Percentiles rank a stretch among this genome's conserved stretches.
phyloP scores from a whole-genome alignment of 306 rosid genomes.

The Cyamopsis tetragonoloba region DNA sequence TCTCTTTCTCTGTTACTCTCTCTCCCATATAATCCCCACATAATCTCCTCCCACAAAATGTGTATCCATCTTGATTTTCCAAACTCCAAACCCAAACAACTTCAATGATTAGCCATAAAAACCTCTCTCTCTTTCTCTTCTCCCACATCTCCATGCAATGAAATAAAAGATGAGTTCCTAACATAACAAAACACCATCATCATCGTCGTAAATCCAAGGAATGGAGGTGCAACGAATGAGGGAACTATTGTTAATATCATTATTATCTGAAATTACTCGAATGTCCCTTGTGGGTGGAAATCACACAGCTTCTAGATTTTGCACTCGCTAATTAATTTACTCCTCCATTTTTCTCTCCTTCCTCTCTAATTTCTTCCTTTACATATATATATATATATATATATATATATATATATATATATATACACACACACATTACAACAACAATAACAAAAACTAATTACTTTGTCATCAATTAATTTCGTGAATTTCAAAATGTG shows the following conservation, averaged over 20 bases:
- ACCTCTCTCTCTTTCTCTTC: constrained; percentile 23
- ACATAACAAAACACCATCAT: not conserved
- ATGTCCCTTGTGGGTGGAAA: constrained; percentile 79
- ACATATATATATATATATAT: too few relatives aligned
- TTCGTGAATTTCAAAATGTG: constrained; percentile 29
- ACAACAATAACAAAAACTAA: constrained; percentile 26
- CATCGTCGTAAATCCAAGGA: constrained; percentile 12
- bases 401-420: too few relatives aligned
- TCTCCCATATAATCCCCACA: constrained; percentile 11
- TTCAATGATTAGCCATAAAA: not conserved
- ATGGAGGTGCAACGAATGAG: constrained; percentile 72
- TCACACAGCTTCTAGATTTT: constrained; percentile 80
- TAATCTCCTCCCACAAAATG: not conserved
- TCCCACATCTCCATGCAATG: constrained; percentile 29
- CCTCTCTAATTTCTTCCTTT: not conserved
- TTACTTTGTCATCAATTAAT: constrained; percentile 33
- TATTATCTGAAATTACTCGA: constrained; percentile 35
- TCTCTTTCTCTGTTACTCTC: not conserved
- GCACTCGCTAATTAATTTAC: constrained; percentile 52
- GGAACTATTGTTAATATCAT: constrained; percentile 51
- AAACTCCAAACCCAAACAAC: not conserved
- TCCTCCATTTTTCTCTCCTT: not conserved
- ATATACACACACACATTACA: too few relatives aligned
- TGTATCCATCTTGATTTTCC: constrained; percentile 17
- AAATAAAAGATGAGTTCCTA: not conserved